Base-by-base conservation (phyloP, 2,329 filamentous ascomycete species). In the Didymella pinodella region DNA sequence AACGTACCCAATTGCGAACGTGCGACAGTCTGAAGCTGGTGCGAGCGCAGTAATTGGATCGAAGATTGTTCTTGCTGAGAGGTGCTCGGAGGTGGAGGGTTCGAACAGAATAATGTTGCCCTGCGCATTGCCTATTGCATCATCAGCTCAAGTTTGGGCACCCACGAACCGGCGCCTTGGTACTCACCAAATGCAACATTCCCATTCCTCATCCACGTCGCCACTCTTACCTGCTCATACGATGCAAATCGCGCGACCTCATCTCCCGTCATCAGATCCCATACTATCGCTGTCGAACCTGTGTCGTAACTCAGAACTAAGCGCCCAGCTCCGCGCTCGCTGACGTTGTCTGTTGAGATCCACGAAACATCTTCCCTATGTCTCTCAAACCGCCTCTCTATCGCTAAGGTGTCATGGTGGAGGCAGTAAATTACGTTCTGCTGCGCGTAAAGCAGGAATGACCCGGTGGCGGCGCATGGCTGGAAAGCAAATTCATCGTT, bases 51-150 rank as follows among this genome's bases (percentile, higher is more conserved):
- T 97, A 50, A 99, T 92, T 29, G 94, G 91, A 70, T 98, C 95
- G 74, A 96, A 96, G 63, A 98, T 92, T 1, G 95, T 99, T 71
- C 93, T 86, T 31, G 92, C 88, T 4, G 93, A 97, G 45, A 96
- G 88, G 74, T 98, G 93, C 75, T 99, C 95, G 7, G 91, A 94
- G 1, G 93, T 96, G 16, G 90, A 88, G 5, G 95, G 94, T 72
- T 98, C 94, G 76, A 98, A 99, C 16, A 97, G 82, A 63, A 97
- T 96, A 52, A 99, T 89, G 72, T 93, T 95, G 67, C 95, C 95
- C 77, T 97, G 92, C 7, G 88, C 85, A 74, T 97, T 97, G 57
- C 95, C 94, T 98, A 56, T 57, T 31, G 45, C 51, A 50, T 47
- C 46, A 51, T 59, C 56, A 59, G 56, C 34, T 31, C 46, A 22